phyloP scores from a whole-genome alignment of 495 filamentous ascomycete genomes.

The Aspergillus funiculosus region DNA sequence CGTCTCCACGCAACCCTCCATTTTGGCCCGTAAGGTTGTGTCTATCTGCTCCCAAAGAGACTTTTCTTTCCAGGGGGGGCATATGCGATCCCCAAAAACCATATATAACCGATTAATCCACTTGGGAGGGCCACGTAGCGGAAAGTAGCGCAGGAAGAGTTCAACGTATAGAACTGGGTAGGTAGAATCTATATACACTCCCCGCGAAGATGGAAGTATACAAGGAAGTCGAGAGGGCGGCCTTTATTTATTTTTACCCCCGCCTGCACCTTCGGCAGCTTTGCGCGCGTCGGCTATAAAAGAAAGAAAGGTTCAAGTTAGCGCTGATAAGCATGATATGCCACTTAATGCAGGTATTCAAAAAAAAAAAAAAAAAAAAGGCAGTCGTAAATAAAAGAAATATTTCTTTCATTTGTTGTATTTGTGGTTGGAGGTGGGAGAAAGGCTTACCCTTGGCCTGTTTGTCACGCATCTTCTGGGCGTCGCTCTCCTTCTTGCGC shows the following conservation, averaged over 20 bases:
- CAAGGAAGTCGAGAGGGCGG: neutral
- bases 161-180: neutral
- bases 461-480: slow-evolving; percentile 85
- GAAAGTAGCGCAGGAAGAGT: neutral
- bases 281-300: slow-evolving; percentile 31
- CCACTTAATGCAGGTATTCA: neutral
- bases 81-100: neutral
- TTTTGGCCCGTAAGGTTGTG: too few species aligned
- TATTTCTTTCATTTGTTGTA: too few species aligned
- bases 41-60: neutral
- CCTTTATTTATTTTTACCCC: slow-evolving; percentile 8
- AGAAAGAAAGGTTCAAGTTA: neutral
- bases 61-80: neutral
- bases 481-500: slow-evolving; percentile 67
- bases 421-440: too few species aligned
- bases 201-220: neutral
- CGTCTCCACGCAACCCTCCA: too few species aligned
- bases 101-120: neutral
- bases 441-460: slow-evolving; percentile 66
- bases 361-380: neutral
- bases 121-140: neutral
- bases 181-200: too few species aligned
- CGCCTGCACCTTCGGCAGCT: slow-evolving; percentile 8
- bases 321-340: neutral
- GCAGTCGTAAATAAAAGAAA: too few species aligned